phyloP scores from a whole-genome alignment of 225 moss, liverwort and hornwort genomes.

The Ulota crispa region DNA sequence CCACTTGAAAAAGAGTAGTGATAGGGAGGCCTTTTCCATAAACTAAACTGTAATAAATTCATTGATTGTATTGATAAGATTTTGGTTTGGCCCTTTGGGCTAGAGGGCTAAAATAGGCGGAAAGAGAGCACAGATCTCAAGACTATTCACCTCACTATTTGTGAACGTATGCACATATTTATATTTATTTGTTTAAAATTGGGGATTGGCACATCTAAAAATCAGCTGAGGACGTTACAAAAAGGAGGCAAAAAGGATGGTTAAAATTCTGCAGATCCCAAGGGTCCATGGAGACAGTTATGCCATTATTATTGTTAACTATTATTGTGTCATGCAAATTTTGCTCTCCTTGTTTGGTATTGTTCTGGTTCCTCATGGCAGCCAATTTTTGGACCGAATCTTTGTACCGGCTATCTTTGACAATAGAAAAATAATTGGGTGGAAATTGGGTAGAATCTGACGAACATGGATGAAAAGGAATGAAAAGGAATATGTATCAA shows the following conservation, averaged over 20 bases:
- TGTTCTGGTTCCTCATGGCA: not conserved
- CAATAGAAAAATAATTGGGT: too few species aligned
- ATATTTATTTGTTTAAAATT: not conserved
- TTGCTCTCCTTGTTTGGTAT: not conserved
- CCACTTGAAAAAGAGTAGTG: not conserved
- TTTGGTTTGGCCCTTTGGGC: not conserved
- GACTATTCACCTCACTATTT: not conserved
- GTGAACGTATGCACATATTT: too few species aligned
- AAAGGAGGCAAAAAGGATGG: conserved; percentile 13
- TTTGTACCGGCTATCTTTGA: too few species aligned
- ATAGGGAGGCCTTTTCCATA: not conserved
- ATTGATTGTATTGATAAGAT: conserved; percentile 19
- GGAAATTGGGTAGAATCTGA: too few species aligned
- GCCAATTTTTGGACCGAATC: too few species aligned
- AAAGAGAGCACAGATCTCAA: conserved; percentile 32
- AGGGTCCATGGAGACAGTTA: conserved; percentile 16
- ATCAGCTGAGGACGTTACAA: not conserved
- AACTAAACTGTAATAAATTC: not conserved
- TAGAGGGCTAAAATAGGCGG: not conserved
- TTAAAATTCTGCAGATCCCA: conserved; percentile 17
- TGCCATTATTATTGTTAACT: not conserved
- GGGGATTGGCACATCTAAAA: not conserved
- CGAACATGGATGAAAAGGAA: too few species aligned
- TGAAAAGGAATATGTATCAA: too few species aligned
- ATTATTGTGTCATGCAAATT: not conserved